Percentiles rank a stretch among this genome's conserved stretches.
Evolutionary conservation across 2,329 filamentous ascomycete genomes (phyloP).

Genomic region (Arthrobotrys megalospora): DNA sequence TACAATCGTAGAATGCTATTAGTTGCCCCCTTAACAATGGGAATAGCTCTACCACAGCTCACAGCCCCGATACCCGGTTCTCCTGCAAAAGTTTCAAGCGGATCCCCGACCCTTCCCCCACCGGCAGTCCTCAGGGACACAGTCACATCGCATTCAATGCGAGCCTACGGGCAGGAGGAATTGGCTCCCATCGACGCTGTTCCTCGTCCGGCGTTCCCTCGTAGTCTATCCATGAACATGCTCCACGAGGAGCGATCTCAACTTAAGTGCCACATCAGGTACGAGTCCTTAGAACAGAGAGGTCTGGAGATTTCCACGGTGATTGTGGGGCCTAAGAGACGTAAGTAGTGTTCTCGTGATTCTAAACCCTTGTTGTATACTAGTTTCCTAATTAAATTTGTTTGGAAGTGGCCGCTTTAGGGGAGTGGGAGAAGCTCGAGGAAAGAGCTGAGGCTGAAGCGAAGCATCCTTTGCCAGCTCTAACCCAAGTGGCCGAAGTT

Average conservation of each 20-base stretch:
- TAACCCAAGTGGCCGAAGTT: no score
- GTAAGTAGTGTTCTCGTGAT: constrained; percentile 3
- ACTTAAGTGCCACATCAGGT: background rate
- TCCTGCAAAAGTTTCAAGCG: background rate
- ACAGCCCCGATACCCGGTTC: no score
- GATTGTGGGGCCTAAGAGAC: constrained; percentile 11
- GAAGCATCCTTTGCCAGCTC: background rate
- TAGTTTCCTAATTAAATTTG: background rate
- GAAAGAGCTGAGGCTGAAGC: background rate
- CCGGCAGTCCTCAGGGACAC: background rate
- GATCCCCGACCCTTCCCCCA: background rate
- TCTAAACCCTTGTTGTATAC: background rate
- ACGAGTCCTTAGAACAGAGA: background rate
- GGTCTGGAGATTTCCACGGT: constrained; percentile 7
- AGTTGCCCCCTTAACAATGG: background rate
- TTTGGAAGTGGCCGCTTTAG: background rate
- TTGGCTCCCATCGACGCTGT: constrained; percentile 10
- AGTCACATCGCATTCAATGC: background rate
- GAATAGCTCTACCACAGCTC: background rate
- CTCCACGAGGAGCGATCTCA: background rate
- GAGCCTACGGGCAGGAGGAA: constrained; percentile 26
- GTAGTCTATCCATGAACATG: background rate
- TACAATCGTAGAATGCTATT: background rate
- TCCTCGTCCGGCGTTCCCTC: background rate
- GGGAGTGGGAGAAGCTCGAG: background rate